Evolutionary conservation across 2,329 filamentous ascomycete genomes (phyloP).

Genomic region (Phyllosticta capitalensis): DNA sequence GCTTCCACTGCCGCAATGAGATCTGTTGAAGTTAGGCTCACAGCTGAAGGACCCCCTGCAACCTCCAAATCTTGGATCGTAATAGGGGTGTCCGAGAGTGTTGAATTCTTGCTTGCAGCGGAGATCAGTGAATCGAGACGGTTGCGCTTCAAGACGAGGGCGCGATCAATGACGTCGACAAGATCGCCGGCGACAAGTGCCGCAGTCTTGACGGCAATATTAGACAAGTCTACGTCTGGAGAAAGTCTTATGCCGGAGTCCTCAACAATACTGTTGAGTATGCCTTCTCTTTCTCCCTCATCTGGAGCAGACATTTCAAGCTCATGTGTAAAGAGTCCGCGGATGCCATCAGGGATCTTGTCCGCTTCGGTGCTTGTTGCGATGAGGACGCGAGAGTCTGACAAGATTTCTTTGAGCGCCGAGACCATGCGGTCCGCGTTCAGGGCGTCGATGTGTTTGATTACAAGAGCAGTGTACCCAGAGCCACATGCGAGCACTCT

Average conservation of each 20-base stretch:
- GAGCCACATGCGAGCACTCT: constrained; percentile 81
- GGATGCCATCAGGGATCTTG: constrained; percentile 81
- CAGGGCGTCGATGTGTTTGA: constrained; percentile 82
- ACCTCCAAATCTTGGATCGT: constrained; percentile 78
- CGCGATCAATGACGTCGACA: constrained; percentile 87
- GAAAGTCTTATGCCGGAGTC: constrained; percentile 69
- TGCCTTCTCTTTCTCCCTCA: constrained; percentile 82
- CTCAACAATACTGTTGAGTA: constrained; percentile 68
- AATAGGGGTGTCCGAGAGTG: constrained; percentile 30
- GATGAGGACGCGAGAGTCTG: constrained; percentile 72
- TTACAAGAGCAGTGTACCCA: constrained; percentile 72
- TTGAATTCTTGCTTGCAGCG: constrained; percentile 27
- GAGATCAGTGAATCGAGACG: constrained; percentile 65
- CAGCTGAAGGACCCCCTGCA: constrained; percentile 70
- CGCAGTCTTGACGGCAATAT: constrained; percentile 88
- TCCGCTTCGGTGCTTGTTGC: constrained; percentile 94
- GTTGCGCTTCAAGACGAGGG: constrained; percentile 63
- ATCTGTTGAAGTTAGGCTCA: constrained; percentile 70
- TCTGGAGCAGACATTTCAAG: constrained; percentile 89
- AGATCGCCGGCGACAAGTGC: constrained; percentile 90
- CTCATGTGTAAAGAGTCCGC: constrained; percentile 90
- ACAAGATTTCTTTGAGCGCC: constrained; percentile 72
- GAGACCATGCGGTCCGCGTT: constrained; percentile 84
- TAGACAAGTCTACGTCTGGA: constrained; percentile 70
- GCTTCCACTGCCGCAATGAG: constrained; percentile 92